Base-by-base conservation (phyloP, 257 asterid species). In the Cinchona pubescens region DNA sequence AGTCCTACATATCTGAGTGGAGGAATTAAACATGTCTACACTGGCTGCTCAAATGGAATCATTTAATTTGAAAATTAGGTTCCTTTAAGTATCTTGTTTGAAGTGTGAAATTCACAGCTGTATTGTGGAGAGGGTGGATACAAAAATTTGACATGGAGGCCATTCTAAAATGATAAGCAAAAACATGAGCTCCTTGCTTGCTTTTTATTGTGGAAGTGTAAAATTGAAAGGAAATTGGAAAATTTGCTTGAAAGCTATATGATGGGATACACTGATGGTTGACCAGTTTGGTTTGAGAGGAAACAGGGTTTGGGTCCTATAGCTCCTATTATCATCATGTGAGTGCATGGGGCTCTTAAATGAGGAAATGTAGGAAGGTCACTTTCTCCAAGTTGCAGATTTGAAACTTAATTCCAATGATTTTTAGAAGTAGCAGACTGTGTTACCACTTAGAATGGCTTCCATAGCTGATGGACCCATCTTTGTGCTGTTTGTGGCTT, bases 401-500 rank as follows among this genome's bases (percentile, higher is more conserved):
- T 10, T 32, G 51, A 0, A 40, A 61, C 51, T 67, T 2, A 30
- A 21, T 65, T 61, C 78, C 15, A 40, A 29, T 63, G 18, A 37
- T 55, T 37, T 51, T 51, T 53, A 27, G 71, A 27, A 56, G 42
- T 56, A 21, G 61, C 69, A 38, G 55, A 55, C 66, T 29, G 53
- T 64, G 8, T 38, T 29, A 60, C 72, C 73, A 48, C 38, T 34
- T 45, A 63, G 61, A 69, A 40, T 63, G 71, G 69, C 37, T 53
- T 56, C 49, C 37, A 75, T 75, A 80, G 43, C 69, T 38, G 78
- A 64, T n/a, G 75, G 72, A 46, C 83, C 78, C 80, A 76, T 72
- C 76, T 71, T 45, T 64, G 71, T 59, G 67, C 61, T 67, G 59
- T 67, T 68, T 49, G 62, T 76, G 84, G 71, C 66, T 69, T 74